These are phyloP conservation scores for Pseudogymnoascus sp. DNA, from an alignment of 2,329 filamentous ascomycete species.

Conservation along the genomic window DNA sequence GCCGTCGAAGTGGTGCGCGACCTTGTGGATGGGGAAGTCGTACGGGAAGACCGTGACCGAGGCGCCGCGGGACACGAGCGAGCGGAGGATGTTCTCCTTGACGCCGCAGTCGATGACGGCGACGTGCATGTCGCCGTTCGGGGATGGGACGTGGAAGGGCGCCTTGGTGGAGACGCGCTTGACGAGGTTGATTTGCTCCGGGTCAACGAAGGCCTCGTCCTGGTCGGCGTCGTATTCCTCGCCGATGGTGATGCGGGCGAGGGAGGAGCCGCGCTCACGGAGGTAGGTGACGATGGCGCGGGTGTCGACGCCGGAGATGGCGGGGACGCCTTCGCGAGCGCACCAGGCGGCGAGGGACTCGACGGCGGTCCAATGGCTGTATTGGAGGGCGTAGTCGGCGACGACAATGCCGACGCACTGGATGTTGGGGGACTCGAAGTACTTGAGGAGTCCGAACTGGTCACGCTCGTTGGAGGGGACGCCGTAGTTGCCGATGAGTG, in stretches of 20 bases:
- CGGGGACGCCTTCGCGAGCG: conserved; percentile 87
- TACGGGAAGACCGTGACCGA: conserved; percentile 92
- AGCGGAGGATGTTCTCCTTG: conserved; percentile 98
- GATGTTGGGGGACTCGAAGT: conserved; percentile 97
- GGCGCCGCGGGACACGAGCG: conserved; percentile 81
- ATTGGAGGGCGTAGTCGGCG: conserved; percentile 83
- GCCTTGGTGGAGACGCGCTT: conserved; percentile 96
- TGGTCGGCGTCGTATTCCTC: conserved; percentile 98
- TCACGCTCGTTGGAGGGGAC: conserved; percentile 82
- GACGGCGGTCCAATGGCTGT: conserved; percentile 98
- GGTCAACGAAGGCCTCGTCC: conserved; percentile 92
- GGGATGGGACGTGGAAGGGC: conserved; percentile 87
- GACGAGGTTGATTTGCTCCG: conserved; percentile 92
- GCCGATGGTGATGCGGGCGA: conserved; percentile 88
- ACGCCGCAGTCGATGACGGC: conserved; percentile 96
- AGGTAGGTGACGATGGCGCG: conserved; percentile 93
- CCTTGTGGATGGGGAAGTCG: conserved; percentile 97
- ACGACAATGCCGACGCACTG: conserved; percentile 95
- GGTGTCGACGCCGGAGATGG: conserved; percentile 94
- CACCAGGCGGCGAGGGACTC: conserved; percentile 93
- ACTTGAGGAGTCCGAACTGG: conserved; percentile 83
- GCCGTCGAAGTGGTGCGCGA: conserved; percentile 94
- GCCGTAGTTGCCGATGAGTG: conserved; percentile 96
- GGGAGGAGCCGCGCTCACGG: conserved; percentile 91
- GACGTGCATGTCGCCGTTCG: conserved; percentile 77